These are phyloP conservation scores for Penicillium rolfsii DNA, from an alignment of 2,329 filamentous ascomycete species.

Conservation along the genomic window DNA sequence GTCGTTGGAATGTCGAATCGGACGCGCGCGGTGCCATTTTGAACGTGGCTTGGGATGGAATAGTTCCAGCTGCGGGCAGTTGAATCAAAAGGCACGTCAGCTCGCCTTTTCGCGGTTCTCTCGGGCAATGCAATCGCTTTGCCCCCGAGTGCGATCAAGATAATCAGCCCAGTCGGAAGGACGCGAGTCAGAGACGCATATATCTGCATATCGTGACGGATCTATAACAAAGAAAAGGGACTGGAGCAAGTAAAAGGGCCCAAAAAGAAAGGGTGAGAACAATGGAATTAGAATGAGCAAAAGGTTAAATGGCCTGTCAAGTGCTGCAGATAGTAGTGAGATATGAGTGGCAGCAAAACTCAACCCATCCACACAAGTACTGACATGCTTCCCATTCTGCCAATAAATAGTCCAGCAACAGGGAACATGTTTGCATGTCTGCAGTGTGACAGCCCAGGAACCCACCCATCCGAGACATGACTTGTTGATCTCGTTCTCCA, in stretches of 20 bases:
- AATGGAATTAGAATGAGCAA: background rate
- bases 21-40: constrained; percentile 16
- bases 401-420: background rate
- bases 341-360: background rate
- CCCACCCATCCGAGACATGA: background rate
- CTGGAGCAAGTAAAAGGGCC: background rate
- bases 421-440: background rate
- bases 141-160: background rate
- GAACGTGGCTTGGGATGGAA: constrained; percentile 13
- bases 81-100: background rate
- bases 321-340: background rate
- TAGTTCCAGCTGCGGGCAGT: constrained; percentile 5
- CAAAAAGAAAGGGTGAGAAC: background rate
- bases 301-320: background rate
- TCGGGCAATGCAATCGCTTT: background rate
- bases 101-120: background rate
- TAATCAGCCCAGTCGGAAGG: background rate
- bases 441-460: background rate
- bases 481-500: background rate
- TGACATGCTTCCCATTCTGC: background rate
- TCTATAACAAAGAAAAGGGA: background rate
- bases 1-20: constrained; percentile 19
- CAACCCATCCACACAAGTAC: background rate
- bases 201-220: background rate
- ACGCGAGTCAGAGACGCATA: background rate